These are phyloP conservation scores for Ceratobasidium theobromae DNA, from an alignment of 1,284 basidiomycete species.

Conservation along the genomic window DNA sequence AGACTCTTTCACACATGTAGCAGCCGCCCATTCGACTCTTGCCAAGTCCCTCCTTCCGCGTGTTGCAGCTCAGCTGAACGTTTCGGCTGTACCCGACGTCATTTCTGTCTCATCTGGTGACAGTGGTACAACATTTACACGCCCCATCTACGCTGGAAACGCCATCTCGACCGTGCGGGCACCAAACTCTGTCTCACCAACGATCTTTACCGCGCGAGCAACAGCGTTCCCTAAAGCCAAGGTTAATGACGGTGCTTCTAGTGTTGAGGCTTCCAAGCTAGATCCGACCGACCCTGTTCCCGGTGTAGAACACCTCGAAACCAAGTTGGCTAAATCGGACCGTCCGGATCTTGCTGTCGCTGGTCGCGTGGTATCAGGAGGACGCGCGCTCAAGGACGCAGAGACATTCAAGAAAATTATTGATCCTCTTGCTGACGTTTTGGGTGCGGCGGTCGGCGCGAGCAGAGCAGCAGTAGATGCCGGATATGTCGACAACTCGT, in stretches of 20 bases:
- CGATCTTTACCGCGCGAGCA: constrained; percentile 95
- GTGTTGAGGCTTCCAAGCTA: constrained; percentile 56
- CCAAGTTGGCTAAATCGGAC: constrained; percentile 86
- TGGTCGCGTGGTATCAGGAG: constrained; percentile 89
- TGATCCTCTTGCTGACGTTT: constrained; percentile 89
- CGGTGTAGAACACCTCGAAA: constrained; percentile 77
- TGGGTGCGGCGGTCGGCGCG: constrained; percentile 96
- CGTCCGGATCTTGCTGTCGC: constrained; percentile 92
- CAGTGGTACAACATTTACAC: constrained; percentile 78
- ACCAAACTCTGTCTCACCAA: constrained; percentile 70
- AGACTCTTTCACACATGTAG: constrained; percentile 78
- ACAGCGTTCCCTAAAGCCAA: constrained; percentile 86
- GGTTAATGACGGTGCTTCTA: constrained; percentile 46
- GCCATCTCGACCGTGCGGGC: constrained; percentile 93
- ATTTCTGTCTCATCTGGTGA: constrained; percentile 72
- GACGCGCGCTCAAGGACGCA: constrained; percentile 91
- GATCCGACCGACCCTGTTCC: constrained; percentile 68
- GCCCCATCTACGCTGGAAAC: constrained; percentile 98
- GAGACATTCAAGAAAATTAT: constrained; percentile 88
- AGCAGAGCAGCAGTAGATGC: constrained; percentile 97
- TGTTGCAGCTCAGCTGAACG: constrained; percentile 83
- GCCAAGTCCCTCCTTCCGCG: constrained; percentile 81
- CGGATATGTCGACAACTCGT: constrained; percentile 96
- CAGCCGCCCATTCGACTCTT: constrained; percentile 75
- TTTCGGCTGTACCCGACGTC: constrained; percentile 88